A percentile compares a stretch with the other conserved stretches of the same genome.
phyloP scores from a whole-genome alignment of 495 filamentous ascomycete genomes.

The Aspergillus nanangensis region DNA sequence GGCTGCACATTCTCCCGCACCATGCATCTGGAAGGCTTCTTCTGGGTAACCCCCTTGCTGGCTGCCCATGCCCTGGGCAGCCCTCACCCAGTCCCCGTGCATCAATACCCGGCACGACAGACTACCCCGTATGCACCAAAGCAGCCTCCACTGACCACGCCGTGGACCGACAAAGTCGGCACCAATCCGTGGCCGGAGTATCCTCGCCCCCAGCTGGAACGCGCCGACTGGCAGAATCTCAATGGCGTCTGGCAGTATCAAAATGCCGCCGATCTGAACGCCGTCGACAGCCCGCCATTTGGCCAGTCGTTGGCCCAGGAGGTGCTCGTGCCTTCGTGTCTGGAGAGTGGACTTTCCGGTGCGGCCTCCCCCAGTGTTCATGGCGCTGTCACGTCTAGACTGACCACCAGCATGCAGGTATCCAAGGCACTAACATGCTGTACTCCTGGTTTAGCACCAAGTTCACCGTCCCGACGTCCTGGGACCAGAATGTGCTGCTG shows the following conservation, averaged over 20 bases:
- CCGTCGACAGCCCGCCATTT: slow-evolving; percentile 37
- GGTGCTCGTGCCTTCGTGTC: slow-evolving; percentile 60
- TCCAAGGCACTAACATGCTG: slow-evolving; percentile 41
- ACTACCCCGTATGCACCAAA: slow-evolving; percentile 20
- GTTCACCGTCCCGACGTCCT: slow-evolving; percentile 49
- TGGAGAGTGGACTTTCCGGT: slow-evolving; percentile 55
- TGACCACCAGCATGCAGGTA: slow-evolving; percentile 41
- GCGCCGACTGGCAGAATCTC: slow-evolving; percentile 56
- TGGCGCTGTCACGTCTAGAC: no score
- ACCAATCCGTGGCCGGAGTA: slow-evolving; percentile 64
- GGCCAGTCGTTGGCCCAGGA: slow-evolving; percentile 37
- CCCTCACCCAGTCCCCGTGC: background rate
- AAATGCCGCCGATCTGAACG: slow-evolving; percentile 33
- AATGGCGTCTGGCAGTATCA: slow-evolving; percentile 67
- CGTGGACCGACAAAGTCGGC: slow-evolving; percentile 59
- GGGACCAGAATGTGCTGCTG: slow-evolving; percentile 48
- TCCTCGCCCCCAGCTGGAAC: slow-evolving; percentile 56
- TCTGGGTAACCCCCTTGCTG: background rate
- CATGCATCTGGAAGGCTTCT: background rate
- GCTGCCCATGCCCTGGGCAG: background rate
- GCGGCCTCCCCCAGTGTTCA: no score
- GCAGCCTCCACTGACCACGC: slow-evolving; percentile 49
- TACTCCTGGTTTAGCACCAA: slow-evolving; percentile 59
- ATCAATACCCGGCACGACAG: background rate
- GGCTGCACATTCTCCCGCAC: background rate